These are phyloP conservation scores for Pestalotiopsis sp. DNA, from an alignment of 2,329 filamentous ascomycete species.

Conservation along the genomic window DNA sequence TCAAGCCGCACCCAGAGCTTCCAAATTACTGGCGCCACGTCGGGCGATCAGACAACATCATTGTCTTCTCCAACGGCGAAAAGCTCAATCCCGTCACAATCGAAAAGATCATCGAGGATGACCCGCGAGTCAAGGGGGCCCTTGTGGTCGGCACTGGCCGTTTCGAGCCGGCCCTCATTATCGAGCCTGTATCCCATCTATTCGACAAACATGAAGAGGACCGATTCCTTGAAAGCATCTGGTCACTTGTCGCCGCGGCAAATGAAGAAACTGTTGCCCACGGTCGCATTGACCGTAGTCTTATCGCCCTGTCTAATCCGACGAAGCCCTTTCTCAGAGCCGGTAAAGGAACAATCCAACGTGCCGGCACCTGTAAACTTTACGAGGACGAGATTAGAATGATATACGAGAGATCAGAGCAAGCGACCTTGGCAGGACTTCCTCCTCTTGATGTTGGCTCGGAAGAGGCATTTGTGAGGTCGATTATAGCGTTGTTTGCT, in stretches of 20 bases:
- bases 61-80: constrained; percentile 12
- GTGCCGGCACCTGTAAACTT: constrained; percentile 37
- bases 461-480: constrained; percentile 28
- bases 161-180: constrained; percentile 49
- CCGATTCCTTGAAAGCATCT: constrained; percentile 43
- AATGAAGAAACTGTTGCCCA: constrained; percentile 48
- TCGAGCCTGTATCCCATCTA: constrained; percentile 43
- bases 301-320: constrained; percentile 41
- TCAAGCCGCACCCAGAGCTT: constrained; percentile 3
- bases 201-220: constrained; percentile 25
- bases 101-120: constrained; percentile 39
- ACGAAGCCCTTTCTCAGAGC: constrained; percentile 46
- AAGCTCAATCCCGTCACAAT: constrained; percentile 27
- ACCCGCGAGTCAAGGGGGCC: constrained; percentile 41
- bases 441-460: constrained; percentile 31
- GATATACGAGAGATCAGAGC: constrained; percentile 35
- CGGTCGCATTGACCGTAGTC: constrained; percentile 43
- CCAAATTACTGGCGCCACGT: constrained; percentile 24
- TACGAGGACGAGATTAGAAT: constrained; percentile 46
- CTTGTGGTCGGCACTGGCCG: constrained; percentile 47
- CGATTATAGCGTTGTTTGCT: constrained; percentile 32
- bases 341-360: constrained; percentile 48
- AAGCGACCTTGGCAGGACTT: constrained; percentile 17
- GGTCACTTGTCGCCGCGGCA: constrained; percentile 43
- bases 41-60: constrained; percentile 23